phyloP scores from a whole-genome alignment of 257 asterid genomes.

The Ilex aquifolium region DNA sequence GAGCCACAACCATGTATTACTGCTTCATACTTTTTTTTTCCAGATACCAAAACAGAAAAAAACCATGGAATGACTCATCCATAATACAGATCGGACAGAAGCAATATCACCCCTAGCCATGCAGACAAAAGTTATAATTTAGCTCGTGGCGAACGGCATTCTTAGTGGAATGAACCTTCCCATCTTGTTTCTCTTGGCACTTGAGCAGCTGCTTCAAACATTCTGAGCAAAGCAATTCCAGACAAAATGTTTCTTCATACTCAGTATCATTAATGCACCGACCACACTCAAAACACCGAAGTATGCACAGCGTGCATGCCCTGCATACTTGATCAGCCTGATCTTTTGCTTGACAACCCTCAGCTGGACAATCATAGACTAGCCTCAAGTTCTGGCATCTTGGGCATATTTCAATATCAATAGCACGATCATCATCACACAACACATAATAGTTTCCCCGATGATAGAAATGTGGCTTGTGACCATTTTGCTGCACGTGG shows the following conservation, averaged over 20 bases:
- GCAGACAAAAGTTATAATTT: background rate
- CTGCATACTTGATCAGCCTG: slow-evolving; percentile 40
- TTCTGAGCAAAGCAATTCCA: slow-evolving; percentile 62
- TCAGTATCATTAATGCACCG: slow-evolving; percentile 56
- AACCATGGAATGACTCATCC: too few relatives aligned
- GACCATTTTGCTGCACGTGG: slow-evolving; percentile 16
- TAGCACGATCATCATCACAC: slow-evolving; percentile 59
- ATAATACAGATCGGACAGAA: too few relatives aligned
- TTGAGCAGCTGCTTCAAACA: slow-evolving; percentile 36
- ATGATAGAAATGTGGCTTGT: slow-evolving; percentile 50
- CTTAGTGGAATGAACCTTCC: slow-evolving; percentile 13
- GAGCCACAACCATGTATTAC: too few relatives aligned
- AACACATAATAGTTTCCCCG: slow-evolving; percentile 51
- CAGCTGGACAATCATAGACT: slow-evolving; percentile 88
- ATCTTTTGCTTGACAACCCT: slow-evolving; percentile 54
- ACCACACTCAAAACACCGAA: slow-evolving; percentile 77
- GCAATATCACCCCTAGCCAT: background rate
- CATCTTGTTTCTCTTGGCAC: slow-evolving; percentile 22
- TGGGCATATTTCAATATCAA: slow-evolving; percentile 82
- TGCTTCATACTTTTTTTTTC: too few relatives aligned
- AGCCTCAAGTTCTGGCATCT: slow-evolving; percentile 53
- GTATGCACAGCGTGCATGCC: slow-evolving; percentile 64
- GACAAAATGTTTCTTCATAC: slow-evolving; percentile 62
- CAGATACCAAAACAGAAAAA: too few relatives aligned
- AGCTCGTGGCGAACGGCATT: background rate